phyloP scores from a whole-genome alignment of 768 basidiomycete species.

The Trametes punicea region DNA sequence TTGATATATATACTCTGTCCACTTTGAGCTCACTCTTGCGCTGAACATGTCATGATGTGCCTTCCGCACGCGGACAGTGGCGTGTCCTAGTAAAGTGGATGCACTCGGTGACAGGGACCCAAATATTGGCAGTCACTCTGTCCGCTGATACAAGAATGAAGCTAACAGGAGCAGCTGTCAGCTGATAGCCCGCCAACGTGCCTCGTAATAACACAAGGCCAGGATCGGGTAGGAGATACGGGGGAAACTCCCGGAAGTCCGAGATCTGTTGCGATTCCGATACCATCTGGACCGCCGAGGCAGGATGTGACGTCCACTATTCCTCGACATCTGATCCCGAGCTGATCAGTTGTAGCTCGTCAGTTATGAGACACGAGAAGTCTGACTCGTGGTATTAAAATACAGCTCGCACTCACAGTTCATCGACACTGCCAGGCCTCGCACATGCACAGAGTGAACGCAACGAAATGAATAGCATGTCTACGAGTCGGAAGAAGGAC shows the following conservation, averaged over 20 bases:
- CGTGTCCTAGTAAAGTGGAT: neutral
- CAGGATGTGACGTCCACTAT: conserved; percentile 4
- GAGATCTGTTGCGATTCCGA: conserved; percentile 13
- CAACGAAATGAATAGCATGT: neutral
- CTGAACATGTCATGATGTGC: neutral
- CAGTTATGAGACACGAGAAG: neutral
- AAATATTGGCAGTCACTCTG: no score
- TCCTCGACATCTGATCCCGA: conserved; percentile 14
- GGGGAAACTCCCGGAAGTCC: neutral
- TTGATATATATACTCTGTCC: neutral
- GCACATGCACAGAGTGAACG: neutral
- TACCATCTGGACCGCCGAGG: conserved; percentile 9
- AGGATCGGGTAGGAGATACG: neutral
- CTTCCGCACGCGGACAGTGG: neutral
- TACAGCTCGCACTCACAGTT: neutral
- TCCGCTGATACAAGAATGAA: no score
- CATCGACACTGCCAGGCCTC: neutral
- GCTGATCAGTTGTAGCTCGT: neutral
- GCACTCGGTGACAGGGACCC: neutral
- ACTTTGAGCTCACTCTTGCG: neutral
- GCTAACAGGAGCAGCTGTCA: neutral
- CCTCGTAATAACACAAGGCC: neutral
- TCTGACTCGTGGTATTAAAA: no score
- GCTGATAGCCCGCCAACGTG: neutral
- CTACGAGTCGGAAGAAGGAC: neutral